A percentile compares a stretch with the other conserved stretches of the same genome.
phyloP scores from a whole-genome alignment of 257 asterid genomes.

The Ballota nigra region DNA sequence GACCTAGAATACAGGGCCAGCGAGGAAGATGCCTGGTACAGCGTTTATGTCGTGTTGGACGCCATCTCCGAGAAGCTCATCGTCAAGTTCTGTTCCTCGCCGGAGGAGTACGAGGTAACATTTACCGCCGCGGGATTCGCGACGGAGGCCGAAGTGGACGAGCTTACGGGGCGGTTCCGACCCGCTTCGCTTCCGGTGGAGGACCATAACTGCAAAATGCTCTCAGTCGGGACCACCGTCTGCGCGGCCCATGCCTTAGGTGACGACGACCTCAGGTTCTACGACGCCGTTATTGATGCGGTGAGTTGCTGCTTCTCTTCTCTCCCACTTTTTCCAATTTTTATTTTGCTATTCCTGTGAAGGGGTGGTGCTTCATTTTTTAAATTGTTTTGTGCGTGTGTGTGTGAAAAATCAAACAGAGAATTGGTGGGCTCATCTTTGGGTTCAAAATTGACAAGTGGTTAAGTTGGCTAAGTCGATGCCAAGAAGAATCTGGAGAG shows the following conservation, averaged over 20 bases:
- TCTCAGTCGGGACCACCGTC: conserved; percentile 31
- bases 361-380: neutral
- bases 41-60: conserved; percentile 19
- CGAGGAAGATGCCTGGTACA: conserved; percentile 59
- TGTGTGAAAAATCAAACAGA: neutral
- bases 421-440: neutral
- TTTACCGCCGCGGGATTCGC: conserved; percentile 24
- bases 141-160: conserved; percentile 27
- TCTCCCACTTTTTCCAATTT: neutral
- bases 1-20: conserved; percentile 41
- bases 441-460: neutral
- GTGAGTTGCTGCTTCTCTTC: conserved; percentile 24
- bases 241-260: conserved; percentile 39
- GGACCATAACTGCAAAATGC: conserved; percentile 29
- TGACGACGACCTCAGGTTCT: conserved; percentile 44
- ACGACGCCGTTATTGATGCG: conserved; percentile 51
- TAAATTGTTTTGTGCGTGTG: neutral
- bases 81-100: conserved; percentile 24
- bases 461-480: neutral
- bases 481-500: neutral
- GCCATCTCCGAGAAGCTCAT: conserved; percentile 19
- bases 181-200: conserved; percentile 35
- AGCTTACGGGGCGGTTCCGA: conserved; percentile 37
- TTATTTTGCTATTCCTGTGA: neutral
- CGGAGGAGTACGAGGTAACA: neutral